Evolutionary conservation across 2,329 filamentous ascomycete genomes (phyloP).

Genomic region (Venturia oleaginea): DNA sequence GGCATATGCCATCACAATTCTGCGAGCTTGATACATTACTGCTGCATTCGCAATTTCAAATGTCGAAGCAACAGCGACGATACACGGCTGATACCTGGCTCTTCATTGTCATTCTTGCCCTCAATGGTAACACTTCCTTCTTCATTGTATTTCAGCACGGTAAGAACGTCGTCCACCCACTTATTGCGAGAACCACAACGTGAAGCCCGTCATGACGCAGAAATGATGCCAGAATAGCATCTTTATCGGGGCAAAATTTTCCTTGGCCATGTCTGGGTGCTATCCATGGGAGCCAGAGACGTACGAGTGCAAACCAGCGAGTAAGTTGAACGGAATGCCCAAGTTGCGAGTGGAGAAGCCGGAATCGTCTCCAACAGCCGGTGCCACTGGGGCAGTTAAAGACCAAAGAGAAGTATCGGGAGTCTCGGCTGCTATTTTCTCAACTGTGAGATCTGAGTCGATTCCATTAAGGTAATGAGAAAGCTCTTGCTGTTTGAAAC

Average conservation of each 20-base stretch:
- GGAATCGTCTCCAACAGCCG: constrained; percentile 50
- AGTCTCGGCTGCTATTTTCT: constrained; percentile 53
- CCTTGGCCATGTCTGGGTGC: constrained; percentile 74
- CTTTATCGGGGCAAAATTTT: constrained; percentile 61
- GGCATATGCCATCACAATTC: constrained; percentile 44
- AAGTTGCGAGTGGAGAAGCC: constrained; percentile 48
- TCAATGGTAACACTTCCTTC: constrained; percentile 60
- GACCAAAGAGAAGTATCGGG: constrained; percentile 63
- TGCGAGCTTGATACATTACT: constrained; percentile 80
- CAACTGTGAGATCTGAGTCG: constrained; percentile 46
- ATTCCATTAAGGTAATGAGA: constrained; percentile 49
- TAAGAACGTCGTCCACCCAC: constrained; percentile 63
- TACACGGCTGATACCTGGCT: constrained; percentile 49
- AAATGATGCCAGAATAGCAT: constrained; percentile 71
- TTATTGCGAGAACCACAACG: constrained; percentile 69
- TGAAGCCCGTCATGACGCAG: constrained; percentile 62
- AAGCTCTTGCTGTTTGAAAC: constrained; percentile 32
- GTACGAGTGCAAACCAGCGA: constrained; percentile 75
- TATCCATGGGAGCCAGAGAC: constrained; percentile 75
- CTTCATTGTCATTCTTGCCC: constrained; percentile 59
- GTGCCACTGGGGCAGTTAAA: constrained; percentile 47
- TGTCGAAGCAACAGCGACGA: constrained; percentile 61
- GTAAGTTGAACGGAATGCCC: constrained; percentile 54
- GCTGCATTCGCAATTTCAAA: constrained; percentile 72
- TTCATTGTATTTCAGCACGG: constrained; percentile 56